Conservation (phyloP, 2,329 filamentous ascomycete species). For the Alternaria solani region DNA sequence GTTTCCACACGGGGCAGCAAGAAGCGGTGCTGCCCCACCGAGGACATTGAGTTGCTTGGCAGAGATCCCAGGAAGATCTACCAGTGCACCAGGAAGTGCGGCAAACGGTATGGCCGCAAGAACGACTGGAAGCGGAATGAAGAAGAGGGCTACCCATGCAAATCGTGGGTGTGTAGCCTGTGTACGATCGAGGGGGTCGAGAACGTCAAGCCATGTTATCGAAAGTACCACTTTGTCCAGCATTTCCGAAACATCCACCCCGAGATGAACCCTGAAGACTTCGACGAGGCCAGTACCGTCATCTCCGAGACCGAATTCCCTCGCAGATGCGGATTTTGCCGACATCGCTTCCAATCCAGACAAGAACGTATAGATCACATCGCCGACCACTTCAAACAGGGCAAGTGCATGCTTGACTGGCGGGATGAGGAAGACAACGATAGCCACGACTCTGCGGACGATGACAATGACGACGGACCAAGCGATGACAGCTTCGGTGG, state of each 20-base stretch:
- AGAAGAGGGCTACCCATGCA: conserved; percentile 49
- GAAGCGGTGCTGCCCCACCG: conserved; percentile 48
- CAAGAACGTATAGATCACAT: conserved; percentile 51
- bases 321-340: conserved; percentile 48
- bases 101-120: conserved; percentile 50
- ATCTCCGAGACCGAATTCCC: conserved; percentile 47
- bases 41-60: conserved; percentile 37
- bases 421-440: conserved; percentile 41
- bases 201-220: conserved; percentile 49
- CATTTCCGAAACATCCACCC: conserved; percentile 52
- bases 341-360: conserved; percentile 43
- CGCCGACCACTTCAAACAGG: conserved; percentile 50
- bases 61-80: conserved; percentile 49
- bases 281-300: conserved; percentile 43
- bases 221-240: conserved; percentile 50
- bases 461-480: conserved; percentile 39
- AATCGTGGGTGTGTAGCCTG: conserved; percentile 46
- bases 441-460: conserved; percentile 32
- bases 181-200: conserved; percentile 43
- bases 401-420: conserved; percentile 51
- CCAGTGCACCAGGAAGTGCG: conserved; percentile 50
- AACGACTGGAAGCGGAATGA: conserved; percentile 52
- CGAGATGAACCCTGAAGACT: conserved; percentile 39
- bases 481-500: conserved; percentile 37
- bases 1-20: conserved; percentile 38